Evolutionary conservation across 2,329 filamentous ascomycete species (phyloP).

Genomic region (Fusarium mangiferae): DNA sequence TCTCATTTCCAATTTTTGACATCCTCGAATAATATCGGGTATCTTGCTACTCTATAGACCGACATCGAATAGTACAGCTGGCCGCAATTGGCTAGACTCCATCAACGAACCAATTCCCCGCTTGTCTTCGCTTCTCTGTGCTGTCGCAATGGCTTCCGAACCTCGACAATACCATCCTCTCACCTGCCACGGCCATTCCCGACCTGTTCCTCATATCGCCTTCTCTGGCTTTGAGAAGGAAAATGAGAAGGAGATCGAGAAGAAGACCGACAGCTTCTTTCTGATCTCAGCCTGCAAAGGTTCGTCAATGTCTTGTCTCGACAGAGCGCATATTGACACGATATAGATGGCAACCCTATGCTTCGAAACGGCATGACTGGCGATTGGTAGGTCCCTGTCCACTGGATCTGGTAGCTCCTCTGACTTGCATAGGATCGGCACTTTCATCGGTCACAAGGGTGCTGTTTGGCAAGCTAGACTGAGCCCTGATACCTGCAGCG

Average conservation of each 20-base stretch:
- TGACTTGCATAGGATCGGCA: slow-evolving; percentile 79
- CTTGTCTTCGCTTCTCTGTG: neutral
- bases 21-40: neutral
- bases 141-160: slow-evolving; percentile 50
- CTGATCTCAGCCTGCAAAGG: slow-evolving; percentile 94
- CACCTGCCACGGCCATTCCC: slow-evolving; percentile 94
- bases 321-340: slow-evolving; percentile 36
- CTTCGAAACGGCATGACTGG: slow-evolving; percentile 95
- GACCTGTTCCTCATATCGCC: slow-evolving; percentile 89
- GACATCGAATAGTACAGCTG: slow-evolving; percentile 7
- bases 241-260: slow-evolving; percentile 65
- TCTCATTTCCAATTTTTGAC: slow-evolving; percentile 20
- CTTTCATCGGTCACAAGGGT: slow-evolving; percentile 97
- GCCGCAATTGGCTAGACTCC: slow-evolving; percentile 1
- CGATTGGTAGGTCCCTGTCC: slow-evolving; percentile 73
- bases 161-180: slow-evolving; percentile 78
- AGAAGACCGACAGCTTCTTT: slow-evolving; percentile 86
- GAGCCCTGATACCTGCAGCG: slow-evolving; percentile 85
- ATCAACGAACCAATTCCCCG: neutral
- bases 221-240: slow-evolving; percentile 90
- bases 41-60: slow-evolving; percentile 1
- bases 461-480: slow-evolving; percentile 96
- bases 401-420: neutral
- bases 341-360: slow-evolving; percentile 94
- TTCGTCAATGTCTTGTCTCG: slow-evolving; percentile 49